Evolutionary conservation across 352 stramenopile species (phyloP), one percentile per base, ranked within the genome.

Genomic region (Pseudoperonospora humuli): DNA sequence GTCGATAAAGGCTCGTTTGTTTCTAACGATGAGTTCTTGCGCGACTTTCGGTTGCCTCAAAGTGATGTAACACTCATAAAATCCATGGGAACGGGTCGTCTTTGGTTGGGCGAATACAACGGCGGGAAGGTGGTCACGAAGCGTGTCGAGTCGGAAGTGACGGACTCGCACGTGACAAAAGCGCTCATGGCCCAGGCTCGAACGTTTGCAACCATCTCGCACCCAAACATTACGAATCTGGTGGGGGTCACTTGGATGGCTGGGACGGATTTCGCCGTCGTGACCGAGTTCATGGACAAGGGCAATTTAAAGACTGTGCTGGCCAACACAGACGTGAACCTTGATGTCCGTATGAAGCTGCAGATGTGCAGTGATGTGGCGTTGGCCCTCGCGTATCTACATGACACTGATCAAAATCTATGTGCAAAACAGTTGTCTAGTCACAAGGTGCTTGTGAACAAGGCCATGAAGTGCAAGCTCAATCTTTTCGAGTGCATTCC

Each of bases 261-360:
- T 18, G 75, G 76, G 10, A 86, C 74, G n/a, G 78, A 91, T 52
- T 88, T 87, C 27, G 65, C 70, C 5, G 61, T 85, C 13, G 65
- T 91, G 20, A 69, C 71, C 3, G 75, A 91, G 54, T 91, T 79
- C 44, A 71, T 86, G 67, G 68, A 79, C 27, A 85, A 84, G 46
- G 70, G 73, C 36, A 85, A 75, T 31, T 35, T 90, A 15, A 69
- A 66, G 39, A 61, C 64, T 1, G 52, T 91, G 43, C 67, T 87
- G 11, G 45, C 64, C 15, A 78, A 84, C 35, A 46, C 54, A 0
- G 62, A 86, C 17, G 39, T 75, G 11, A 62, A 86, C 9, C 41
- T 91, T 14, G 64, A 75, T 38, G 57, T 82, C 20, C 47, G 56
- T 14, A 67, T 46, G 10, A 81, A 86, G 35, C 31, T 88, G 11